Base-by-base conservation (phyloP, 2,329 filamentous ascomycete species). In the Monilinia vaccinii-corymbosi region DNA sequence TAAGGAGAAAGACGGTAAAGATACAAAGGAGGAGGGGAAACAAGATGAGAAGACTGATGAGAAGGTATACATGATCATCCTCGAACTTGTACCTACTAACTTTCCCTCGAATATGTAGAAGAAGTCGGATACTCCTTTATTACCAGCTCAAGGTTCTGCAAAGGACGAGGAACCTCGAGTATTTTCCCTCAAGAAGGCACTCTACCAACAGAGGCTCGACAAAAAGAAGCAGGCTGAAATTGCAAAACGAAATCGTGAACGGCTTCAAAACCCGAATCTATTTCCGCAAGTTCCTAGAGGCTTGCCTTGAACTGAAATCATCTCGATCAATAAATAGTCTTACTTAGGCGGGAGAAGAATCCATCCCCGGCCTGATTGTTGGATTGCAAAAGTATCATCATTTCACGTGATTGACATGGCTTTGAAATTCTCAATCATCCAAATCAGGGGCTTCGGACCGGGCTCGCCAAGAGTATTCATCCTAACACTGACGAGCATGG, bases 271-370 rank as follows among this genome's bases (percentile, higher is more conserved):
- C 70, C 89, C 91, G 1, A 82, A 80, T 31, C 83, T 88, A 61
- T 97, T 97, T 70, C 94, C 94, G 1, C 88, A 89, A 46, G 91
- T 94, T 1, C 93, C 93, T 2, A 88, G 83, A 56, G 81, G 81
- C 45, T 69, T 76, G 9, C 81, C 80, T 50, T 71, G 63, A 65
- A 47, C 13, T 50, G 69, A 61, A 63, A 28, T 23, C 14, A 51
- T 58, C n/a, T 40, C 10, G 14, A 52, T 13, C 18, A 13, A 28
- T n/a, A 18, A 11, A 23, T 7, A 21, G 16, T 25, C 46, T 31
- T 44, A 32, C 47, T 52, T 52, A 18, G 21, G 28, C 23, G 13
- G 38, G 38, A 53, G 18, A n/a, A 53, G 25, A 23, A 32, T 16
- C 2, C 18, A 31, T 21, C 18, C 25, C 13, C 13, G 50, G 6